Evolutionary conservation across 139 green algal species (phyloP).

Genomic region (Mesotaenium endlicherianum): DNA sequence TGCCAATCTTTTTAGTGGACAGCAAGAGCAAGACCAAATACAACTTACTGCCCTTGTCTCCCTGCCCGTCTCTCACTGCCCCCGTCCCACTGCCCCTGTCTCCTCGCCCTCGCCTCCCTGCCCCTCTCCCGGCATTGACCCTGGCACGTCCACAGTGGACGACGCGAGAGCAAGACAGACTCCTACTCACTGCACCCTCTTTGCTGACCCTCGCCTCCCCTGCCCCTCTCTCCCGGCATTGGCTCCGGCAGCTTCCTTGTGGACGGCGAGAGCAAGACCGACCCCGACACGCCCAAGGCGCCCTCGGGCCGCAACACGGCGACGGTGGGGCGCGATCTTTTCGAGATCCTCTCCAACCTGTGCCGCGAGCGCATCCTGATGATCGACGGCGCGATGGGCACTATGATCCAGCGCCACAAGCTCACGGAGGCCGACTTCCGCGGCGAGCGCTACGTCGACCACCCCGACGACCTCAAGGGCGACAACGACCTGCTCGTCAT

Average conservation of each 20-base stretch:
- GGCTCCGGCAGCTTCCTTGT: conserved; percentile 40
- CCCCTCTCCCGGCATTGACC: not conserved
- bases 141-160: not conserved
- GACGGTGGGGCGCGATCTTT: conserved; percentile 51
- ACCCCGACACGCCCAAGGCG: conserved; percentile 29
- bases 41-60: no score
- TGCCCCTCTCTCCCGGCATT: not conserved
- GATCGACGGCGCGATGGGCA: conserved; percentile 98
- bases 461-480: conserved; percentile 90
- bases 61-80: no score
- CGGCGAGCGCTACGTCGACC: conserved; percentile 63
- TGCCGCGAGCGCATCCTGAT: conserved; percentile 86
- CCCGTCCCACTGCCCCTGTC: no score
- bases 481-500: conserved; percentile 98
- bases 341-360: conserved; percentile 74
- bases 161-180: not conserved
- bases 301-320: conserved; percentile 8
- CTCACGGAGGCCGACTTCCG: conserved; percentile 89
- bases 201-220: not conserved
- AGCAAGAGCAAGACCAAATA: no score
- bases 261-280: conserved; percentile 23
- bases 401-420: conserved; percentile 79
- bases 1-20: no score
- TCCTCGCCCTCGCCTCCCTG: not conserved
- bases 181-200: not conserved